phyloP scores from a whole-genome alignment of 108 stramenopile species.

The Nannochloropsis oceanica region DNA sequence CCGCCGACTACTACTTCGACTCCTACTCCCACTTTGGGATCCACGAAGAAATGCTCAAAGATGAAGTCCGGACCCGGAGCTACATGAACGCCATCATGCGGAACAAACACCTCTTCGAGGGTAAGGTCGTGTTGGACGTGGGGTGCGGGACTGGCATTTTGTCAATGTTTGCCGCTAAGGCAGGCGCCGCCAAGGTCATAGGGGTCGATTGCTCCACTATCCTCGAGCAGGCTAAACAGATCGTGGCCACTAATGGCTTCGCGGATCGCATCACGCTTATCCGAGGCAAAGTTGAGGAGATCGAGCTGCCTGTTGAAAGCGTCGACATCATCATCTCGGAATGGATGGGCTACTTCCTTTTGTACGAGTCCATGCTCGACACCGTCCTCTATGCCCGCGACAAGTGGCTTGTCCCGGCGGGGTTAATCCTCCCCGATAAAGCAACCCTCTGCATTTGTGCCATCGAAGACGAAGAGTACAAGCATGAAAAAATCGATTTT shows the following conservation, averaged over 20 bases:
- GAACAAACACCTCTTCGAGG: conserved; percentile 44
- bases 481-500: conserved; percentile 48
- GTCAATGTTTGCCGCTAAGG: conserved; percentile 54
- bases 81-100: conserved; percentile 45
- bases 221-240: conserved; percentile 56
- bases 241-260: conserved; percentile 64
- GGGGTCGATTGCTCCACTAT: conserved; percentile 81
- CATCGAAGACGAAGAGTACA: conserved; percentile 67
- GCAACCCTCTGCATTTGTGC: conserved; percentile 70
- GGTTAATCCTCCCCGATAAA: conserved; percentile 81
- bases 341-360: conserved; percentile 97
- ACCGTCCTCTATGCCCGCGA: conserved; percentile 15
- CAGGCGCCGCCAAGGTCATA: conserved; percentile 61
- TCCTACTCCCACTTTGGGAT: conserved; percentile 89
- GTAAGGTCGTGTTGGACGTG: conserved; percentile 72
- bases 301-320: conserved; percentile 41
- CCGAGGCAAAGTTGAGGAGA: conserved; percentile 74
- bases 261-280: conserved; percentile 61
- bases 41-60: conserved; percentile 94
- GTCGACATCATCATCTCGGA: conserved; percentile 94
- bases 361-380: conserved; percentile 52
- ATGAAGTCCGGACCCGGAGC: conserved; percentile 56
- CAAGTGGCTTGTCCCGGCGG: conserved; percentile 47
- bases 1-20: conserved; percentile 62
- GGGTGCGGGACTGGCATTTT: conserved; percentile 96